Percentiles rank a stretch among this genome's conserved stretches.
Evolutionary conservation across 2,329 filamentous ascomycete genomes (phyloP).

Genomic region (Lecanicillium sp.): DNA sequence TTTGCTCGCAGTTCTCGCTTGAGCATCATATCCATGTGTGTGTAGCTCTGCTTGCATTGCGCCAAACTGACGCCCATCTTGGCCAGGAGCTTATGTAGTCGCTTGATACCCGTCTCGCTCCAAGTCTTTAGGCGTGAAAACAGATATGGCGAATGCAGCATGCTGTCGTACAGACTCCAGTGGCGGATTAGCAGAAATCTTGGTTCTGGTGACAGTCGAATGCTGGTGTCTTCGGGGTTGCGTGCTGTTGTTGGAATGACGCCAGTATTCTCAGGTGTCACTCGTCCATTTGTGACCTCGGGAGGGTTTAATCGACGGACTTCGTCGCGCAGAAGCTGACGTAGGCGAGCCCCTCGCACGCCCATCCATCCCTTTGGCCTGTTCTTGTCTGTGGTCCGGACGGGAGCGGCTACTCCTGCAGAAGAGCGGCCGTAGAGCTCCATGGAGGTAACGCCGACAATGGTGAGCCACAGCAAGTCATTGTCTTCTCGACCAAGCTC

Average conservation of each 20-base stretch:
- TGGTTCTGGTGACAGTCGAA: slow-evolving; percentile 87
- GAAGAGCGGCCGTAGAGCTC: slow-evolving; percentile 85
- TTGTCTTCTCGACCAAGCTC: slow-evolving; percentile 96
- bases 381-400: slow-evolving; percentile 46
- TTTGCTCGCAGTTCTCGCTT: slow-evolving; percentile 81
- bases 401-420: slow-evolving; percentile 61
- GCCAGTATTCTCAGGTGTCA: slow-evolving; percentile 60
- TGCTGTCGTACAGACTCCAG: slow-evolving; percentile 97
- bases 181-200: slow-evolving; percentile 87
- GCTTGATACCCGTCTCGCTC: slow-evolving; percentile 81
- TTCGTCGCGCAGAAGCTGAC: slow-evolving; percentile 83
- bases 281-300: slow-evolving; percentile 52
- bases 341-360: slow-evolving; percentile 72
- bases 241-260: slow-evolving; percentile 82
- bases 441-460: slow-evolving; percentile 90
- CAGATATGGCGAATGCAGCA: slow-evolving; percentile 94
- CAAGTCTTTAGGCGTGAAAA: slow-evolving; percentile 89
- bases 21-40: slow-evolving; percentile 96
- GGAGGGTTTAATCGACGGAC: slow-evolving; percentile 87
- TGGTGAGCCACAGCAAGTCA: slow-evolving; percentile 87
- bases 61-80: slow-evolving; percentile 96
- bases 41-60: slow-evolving; percentile 92
- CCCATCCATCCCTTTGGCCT: slow-evolving; percentile 68
- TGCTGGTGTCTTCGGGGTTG: slow-evolving; percentile 84
- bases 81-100: slow-evolving; percentile 85